Percentiles rank a stretch among this genome's conserved stretches.
These are phyloP conservation scores for Quercus glauca DNA, from an alignment of 306 rosid genomes.

Conservation along the genomic window DNA sequence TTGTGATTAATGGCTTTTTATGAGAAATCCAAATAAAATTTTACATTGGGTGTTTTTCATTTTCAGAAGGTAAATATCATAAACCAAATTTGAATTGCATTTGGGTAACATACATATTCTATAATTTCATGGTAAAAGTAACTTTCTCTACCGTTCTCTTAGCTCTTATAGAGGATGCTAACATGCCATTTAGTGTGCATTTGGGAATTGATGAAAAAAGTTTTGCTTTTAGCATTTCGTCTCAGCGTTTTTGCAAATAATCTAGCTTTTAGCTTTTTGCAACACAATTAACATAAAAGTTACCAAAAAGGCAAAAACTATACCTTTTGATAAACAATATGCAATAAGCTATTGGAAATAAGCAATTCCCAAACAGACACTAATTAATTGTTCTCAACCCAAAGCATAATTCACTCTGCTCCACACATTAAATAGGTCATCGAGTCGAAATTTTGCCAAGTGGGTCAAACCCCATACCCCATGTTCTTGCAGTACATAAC, in stretches of 20 bases:
- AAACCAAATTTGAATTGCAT: not conserved
- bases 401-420: not conserved
- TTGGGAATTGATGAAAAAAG: too few species aligned
- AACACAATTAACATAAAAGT: too few species aligned
- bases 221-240: too few species aligned
- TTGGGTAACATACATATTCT: not conserved
- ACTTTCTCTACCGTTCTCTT: not conserved
- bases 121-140: not conserved
- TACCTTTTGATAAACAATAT: too few species aligned
- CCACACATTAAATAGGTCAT: not conserved
- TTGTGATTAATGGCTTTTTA: not conserved
- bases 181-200: not conserved
- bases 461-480: not conserved
- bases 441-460: not conserved
- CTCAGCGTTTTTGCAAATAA: too few species aligned
- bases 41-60: not conserved
- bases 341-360: too few species aligned
- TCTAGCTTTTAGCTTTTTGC: too few species aligned
- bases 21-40: not conserved
- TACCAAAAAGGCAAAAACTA: too few species aligned
- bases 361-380: too few species aligned
- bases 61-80: not conserved
- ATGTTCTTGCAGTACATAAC: not conserved
- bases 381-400: not conserved
- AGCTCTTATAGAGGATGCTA: not conserved